phyloP scores from a whole-genome alignment of 345 rosid species.

The Xanthoceras sorbifolium region DNA sequence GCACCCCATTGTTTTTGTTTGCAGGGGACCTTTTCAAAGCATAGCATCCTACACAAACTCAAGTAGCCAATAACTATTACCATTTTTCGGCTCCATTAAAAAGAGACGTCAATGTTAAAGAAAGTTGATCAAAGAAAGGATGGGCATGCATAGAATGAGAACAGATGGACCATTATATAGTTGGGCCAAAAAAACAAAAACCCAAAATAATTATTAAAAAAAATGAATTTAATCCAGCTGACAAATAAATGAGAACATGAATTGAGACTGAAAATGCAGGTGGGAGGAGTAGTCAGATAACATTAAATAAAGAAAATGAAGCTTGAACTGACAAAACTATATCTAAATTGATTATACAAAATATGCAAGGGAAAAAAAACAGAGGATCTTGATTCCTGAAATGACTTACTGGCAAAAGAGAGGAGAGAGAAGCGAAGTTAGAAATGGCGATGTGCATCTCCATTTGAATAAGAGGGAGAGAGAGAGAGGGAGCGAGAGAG shows the following conservation, averaged over 20 bases:
- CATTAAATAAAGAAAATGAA: slow-evolving; percentile 1
- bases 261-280: slow-evolving; percentile 9
- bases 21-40: slow-evolving; percentile 28
- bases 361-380: not conserved
- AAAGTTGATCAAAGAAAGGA: slow-evolving; percentile 3
- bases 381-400: slow-evolving; percentile 3
- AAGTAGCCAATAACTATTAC: slow-evolving; percentile 15
- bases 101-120: not conserved
- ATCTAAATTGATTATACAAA: not conserved
- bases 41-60: slow-evolving; percentile 38
- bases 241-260: slow-evolving; percentile 1
- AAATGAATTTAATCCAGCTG: no score
- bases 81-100: slow-evolving; percentile 6
- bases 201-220: no score
- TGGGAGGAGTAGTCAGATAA: slow-evolving; percentile 1
- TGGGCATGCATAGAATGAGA: slow-evolving; percentile 18
- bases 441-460: slow-evolving; percentile 6
- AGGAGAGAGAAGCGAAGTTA: slow-evolving; percentile 20
- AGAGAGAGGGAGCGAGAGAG: slow-evolving; percentile 27
- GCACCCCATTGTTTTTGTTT: slow-evolving; percentile 66
- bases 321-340: not conserved
- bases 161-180: not conserved
- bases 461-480: slow-evolving; percentile 23
- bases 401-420: slow-evolving; percentile 27
- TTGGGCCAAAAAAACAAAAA: not conserved